A percentile compares a stretch with the other conserved stretches of the same genome.
Conservation (phyloP, 2,329 filamentous ascomycete genomes). For the Colletotrichum sp. region DNA sequence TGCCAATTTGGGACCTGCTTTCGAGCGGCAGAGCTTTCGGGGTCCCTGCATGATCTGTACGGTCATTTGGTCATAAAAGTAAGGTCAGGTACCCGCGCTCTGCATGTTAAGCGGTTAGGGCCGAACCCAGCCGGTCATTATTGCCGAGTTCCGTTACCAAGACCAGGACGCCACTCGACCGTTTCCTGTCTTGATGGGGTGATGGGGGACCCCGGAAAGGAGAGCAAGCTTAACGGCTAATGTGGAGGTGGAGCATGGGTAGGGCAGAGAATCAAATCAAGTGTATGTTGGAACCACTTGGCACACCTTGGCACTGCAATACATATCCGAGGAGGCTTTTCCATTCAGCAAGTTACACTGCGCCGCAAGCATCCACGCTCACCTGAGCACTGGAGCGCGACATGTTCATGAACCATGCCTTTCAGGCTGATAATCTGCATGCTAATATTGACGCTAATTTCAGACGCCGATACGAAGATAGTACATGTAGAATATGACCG, state of each 20-base stretch:
- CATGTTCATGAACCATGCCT: no score
- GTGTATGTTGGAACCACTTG: neutral
- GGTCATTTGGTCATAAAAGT: neutral
- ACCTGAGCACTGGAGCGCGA: no score
- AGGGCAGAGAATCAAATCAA: neutral
- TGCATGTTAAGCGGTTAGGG: neutral
- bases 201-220: no score
- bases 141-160: neutral
- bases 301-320: neutral
- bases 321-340: no score
- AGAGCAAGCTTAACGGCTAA: neutral
- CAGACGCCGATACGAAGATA: neutral
- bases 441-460: neutral
- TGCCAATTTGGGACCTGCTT: neutral
- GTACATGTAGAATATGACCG: neutral
- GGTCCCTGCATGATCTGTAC: neutral
- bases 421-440: neutral
- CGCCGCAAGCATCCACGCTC: no score
- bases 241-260: neutral
- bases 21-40: neutral
- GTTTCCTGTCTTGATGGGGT: no score
- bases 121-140: neutral
- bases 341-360: no score
- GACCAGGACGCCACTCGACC: neutral
- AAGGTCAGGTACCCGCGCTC: neutral